Percentiles rank a stretch among this genome's conserved stretches.
Conservation (phyloP, 208 protist species). For the Porcisia hertigi region DNA sequence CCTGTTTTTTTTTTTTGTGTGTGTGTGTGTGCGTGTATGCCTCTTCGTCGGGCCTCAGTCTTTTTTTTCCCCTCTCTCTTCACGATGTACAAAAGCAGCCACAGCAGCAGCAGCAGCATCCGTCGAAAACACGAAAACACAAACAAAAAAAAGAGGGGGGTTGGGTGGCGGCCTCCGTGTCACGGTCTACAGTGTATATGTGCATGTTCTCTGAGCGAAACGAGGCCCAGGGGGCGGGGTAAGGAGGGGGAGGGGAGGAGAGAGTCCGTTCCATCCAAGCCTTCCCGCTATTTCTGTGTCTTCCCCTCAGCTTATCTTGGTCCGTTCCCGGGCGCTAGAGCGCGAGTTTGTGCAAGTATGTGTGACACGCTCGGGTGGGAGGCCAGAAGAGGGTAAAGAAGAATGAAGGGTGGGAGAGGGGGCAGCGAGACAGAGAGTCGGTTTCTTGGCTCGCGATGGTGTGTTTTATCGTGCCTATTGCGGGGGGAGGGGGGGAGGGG, state of each 20-base stretch:
- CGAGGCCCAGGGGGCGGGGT: no score
- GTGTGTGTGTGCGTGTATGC: background rate
- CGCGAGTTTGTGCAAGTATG: background rate
- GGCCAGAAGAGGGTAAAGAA: background rate
- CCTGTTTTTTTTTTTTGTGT: background rate
- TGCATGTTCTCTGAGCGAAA: no score
- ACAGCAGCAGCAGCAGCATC: background rate
- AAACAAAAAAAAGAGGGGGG: background rate
- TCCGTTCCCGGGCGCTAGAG: no score
- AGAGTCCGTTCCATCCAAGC: no score
- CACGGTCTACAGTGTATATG: background rate
- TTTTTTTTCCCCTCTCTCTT: no score
- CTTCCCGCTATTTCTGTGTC: no score
- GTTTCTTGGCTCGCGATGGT: background rate
- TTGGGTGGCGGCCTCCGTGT: background rate
- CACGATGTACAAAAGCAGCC: background rate
- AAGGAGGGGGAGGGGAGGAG: no score
- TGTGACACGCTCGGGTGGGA: background rate
- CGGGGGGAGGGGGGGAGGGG: no score
- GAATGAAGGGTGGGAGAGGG: background rate
- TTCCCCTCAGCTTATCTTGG: no score
- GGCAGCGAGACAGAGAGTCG: background rate
- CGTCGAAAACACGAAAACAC: background rate
- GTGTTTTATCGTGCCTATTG: background rate
- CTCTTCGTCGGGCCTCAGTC: no score